phyloP scores from a whole-genome alignment of 352 stramenopile genomes.

The Globisporangium mamillatum region DNA sequence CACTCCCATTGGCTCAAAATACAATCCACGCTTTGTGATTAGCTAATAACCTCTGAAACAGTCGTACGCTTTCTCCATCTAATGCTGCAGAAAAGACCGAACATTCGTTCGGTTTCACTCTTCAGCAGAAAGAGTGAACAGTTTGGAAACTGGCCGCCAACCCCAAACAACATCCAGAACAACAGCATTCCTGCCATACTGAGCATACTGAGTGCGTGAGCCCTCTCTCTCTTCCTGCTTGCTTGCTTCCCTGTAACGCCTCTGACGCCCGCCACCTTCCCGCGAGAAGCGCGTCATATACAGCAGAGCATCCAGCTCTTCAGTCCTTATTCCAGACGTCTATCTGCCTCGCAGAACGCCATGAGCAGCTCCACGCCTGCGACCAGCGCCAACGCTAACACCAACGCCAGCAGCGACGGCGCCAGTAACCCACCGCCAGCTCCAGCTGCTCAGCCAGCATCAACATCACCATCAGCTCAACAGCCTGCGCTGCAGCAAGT shows the following conservation, averaged over 20 bases:
- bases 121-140: neutral
- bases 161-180: no score
- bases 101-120: neutral
- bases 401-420: neutral
- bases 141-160: neutral
- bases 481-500: neutral
- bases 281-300: neutral
- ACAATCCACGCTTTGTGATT: neutral
- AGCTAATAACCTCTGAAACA: neutral
- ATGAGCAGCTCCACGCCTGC: neutral
- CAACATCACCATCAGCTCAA: no score
- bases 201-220: neutral
- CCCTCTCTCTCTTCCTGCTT: neutral
- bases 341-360: neutral
- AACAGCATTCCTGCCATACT: neutral
- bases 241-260: neutral
- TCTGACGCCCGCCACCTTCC: neutral
- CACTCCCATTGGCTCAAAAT: neutral
- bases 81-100: neutral
- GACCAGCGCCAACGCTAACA: neutral
- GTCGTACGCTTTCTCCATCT: neutral
- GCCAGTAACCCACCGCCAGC: conserved; percentile 1
- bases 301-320: neutral
- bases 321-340: neutral
- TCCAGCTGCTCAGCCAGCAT: neutral